These are phyloP conservation scores for Inga laurina DNA, from an alignment of 306 rosid genomes.

Conservation along the genomic window DNA sequence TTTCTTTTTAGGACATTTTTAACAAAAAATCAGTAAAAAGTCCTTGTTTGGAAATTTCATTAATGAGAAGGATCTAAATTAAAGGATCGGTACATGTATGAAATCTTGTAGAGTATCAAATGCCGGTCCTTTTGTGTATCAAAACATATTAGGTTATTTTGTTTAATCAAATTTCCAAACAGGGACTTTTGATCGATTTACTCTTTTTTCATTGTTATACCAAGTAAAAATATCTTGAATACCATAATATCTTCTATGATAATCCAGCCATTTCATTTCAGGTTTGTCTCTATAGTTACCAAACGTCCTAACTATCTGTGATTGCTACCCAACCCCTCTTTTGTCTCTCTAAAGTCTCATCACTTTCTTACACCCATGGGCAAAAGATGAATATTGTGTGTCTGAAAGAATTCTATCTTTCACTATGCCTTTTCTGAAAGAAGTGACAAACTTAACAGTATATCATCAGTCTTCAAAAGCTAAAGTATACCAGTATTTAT, in stretches of 20 bases:
- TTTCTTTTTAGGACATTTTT: not conserved
- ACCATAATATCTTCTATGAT: not conserved
- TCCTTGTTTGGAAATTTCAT: too few species aligned
- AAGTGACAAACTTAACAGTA: not conserved
- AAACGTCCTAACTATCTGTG: not conserved
- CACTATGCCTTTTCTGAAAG: not conserved
- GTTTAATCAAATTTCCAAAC: too few species aligned
- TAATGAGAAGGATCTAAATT: too few species aligned
- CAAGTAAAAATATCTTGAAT: not conserved
- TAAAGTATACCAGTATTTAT: conserved; percentile 25
- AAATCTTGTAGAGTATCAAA: too few species aligned
- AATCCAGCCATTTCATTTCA: not conserved
- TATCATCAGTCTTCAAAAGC: not conserved
- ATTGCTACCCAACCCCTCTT: not conserved
- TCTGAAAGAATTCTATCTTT: not conserved
- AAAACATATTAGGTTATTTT: too few species aligned
- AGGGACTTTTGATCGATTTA: too few species aligned
- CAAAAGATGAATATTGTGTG: not conserved
- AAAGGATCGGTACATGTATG: too few species aligned
- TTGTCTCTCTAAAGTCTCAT: not conserved
- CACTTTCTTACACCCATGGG: not conserved
- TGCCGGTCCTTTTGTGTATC: too few species aligned
- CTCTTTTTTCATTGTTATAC: not conserved
- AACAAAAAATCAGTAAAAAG: too few species aligned
- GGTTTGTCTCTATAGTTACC: not conserved